Evolutionary conservation across 371 early-diverging fungal species (phyloP).

Genomic region (Syncephalis plumigaleata): DNA sequence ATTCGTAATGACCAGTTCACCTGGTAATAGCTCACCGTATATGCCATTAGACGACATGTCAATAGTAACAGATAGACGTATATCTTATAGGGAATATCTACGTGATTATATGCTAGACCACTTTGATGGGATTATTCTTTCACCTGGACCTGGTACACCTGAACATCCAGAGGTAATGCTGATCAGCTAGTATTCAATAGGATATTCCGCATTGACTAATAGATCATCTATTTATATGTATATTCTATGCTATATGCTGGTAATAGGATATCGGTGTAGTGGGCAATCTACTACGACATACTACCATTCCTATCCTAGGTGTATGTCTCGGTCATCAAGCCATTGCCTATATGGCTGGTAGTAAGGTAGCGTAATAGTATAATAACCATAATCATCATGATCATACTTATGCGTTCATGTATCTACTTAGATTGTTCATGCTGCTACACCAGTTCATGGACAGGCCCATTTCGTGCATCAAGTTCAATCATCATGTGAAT

Average conservation of each 20-base stretch:
- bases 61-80: background rate
- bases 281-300: slow-evolving; percentile 30
- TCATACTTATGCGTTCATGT: background rate
- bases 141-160: slow-evolving; percentile 68
- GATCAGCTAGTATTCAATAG: background rate
- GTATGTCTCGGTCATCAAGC: slow-evolving; percentile 98
- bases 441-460: slow-evolving; percentile 71
- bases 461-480: slow-evolving; percentile 46
- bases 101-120: slow-evolving; percentile 2
- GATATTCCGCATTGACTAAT: background rate
- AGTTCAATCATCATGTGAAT: slow-evolving; percentile 1
- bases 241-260: too few relatives aligned
- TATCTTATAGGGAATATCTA: slow-evolving; percentile 2
- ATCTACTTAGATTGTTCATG: slow-evolving; percentile 29
- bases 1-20: slow-evolving; percentile 81
- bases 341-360: slow-evolving; percentile 63
- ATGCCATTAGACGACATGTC: background rate
- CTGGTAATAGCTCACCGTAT: slow-evolving; percentile 30
- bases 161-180: slow-evolving; percentile 24
- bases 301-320: slow-evolving; percentile 74
- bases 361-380: slow-evolving; percentile 24
- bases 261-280: slow-evolving; percentile 78
- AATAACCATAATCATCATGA: background rate
- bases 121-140: slow-evolving; percentile 78
- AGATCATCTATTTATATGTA: background rate